Conservation (phyloP, 1,139 yeast species). For the Sugiyamaella japonica region DNA sequence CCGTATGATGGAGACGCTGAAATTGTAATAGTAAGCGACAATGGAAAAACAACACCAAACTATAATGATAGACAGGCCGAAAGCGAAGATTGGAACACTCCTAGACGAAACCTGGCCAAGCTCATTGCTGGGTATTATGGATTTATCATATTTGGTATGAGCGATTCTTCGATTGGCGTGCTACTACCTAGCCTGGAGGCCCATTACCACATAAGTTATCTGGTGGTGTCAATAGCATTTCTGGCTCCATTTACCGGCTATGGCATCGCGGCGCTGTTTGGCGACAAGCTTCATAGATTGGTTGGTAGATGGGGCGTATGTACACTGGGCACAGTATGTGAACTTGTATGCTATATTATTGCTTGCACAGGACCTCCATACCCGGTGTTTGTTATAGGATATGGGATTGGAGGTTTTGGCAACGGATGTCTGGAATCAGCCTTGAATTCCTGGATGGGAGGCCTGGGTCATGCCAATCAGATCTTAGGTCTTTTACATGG, state of each 20-base stretch:
- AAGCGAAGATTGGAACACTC: slow-evolving; percentile 28
- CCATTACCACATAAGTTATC: slow-evolving; percentile 33
- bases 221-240: slow-evolving; percentile 35
- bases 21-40: background rate
- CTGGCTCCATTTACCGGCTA: slow-evolving; percentile 41
- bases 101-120: slow-evolving; percentile 27
- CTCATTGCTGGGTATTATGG: slow-evolving; percentile 31
- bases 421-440: slow-evolving; percentile 57
- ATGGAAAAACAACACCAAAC: background rate
- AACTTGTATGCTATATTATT: slow-evolving; percentile 45
- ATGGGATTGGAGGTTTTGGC: slow-evolving; percentile 62
- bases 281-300: slow-evolving; percentile 42
- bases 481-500: slow-evolving; percentile 60
- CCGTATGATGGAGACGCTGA: background rate
- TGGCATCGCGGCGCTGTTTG: slow-evolving; percentile 41
- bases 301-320: slow-evolving; percentile 47
- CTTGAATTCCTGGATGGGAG: slow-evolving; percentile 56
- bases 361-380: slow-evolving; percentile 46
- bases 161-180: slow-evolving; percentile 35
- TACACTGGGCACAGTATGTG: slow-evolving; percentile 43
- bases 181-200: slow-evolving; percentile 34
- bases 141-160: slow-evolving; percentile 37
- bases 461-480: slow-evolving; percentile 50
- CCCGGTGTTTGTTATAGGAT: slow-evolving; percentile 50
- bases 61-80: background rate